phyloP scores from a whole-genome alignment of 371 early-diverging fungal genomes.

The Mucor piriformis region DNA sequence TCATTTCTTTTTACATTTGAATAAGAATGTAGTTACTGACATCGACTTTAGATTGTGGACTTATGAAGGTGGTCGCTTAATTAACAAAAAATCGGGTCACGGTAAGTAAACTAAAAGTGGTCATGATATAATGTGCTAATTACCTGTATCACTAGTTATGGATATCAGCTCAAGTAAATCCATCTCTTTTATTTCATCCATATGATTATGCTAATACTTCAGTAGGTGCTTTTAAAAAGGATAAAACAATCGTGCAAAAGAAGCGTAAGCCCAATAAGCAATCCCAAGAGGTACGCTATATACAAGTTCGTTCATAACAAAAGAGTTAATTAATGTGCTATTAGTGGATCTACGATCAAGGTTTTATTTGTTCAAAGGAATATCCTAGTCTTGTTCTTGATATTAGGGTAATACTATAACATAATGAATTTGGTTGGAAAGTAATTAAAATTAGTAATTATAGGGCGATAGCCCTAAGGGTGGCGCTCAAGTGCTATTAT shows the following conservation, averaged over 20 bases:
- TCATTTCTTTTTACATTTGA: background rate
- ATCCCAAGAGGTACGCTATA: constrained; percentile 41
- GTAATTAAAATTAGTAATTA: background rate
- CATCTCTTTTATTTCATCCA: background rate
- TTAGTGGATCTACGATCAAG: constrained; percentile 50
- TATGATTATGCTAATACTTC: background rate
- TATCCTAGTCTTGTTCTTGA: constrained; percentile 51
- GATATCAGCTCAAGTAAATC: constrained; percentile 45
- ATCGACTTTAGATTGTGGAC: constrained; percentile 41
- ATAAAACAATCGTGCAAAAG: constrained; percentile 51
- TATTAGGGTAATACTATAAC: constrained; percentile 38
- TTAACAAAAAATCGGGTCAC: constrained; percentile 52
- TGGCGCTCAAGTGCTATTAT: constrained; percentile 48
- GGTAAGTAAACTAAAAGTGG: constrained; percentile 30
- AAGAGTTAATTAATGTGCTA: background rate
- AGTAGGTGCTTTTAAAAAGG: constrained; percentile 50
- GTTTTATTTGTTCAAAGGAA: constrained; percentile 44
- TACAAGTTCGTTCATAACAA: background rate
- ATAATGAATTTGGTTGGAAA: background rate
- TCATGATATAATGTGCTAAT: constrained; percentile 6
- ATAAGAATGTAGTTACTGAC: background rate
- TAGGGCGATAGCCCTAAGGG: constrained; percentile 50
- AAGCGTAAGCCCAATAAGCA: constrained; percentile 39
- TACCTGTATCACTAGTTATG: constrained; percentile 26
- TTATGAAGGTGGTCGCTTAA: constrained; percentile 41